phyloP scores from a whole-genome alignment of 208 protist species.

The Leishmania gerbilli region DNA sequence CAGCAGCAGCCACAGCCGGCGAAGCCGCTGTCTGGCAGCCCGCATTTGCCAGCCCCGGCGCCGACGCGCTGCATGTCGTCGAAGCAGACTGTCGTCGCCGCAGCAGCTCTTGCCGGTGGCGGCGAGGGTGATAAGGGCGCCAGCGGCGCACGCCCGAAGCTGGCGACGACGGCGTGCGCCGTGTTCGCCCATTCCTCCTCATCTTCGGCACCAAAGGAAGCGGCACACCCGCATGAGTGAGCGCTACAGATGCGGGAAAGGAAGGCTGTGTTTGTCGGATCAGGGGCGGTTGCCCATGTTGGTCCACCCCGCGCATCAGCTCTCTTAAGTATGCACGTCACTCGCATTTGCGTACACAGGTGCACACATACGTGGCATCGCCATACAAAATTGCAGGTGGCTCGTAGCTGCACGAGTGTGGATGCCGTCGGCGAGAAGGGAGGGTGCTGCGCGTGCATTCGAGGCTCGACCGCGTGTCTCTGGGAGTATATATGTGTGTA shows the following conservation, averaged over 20 bases:
- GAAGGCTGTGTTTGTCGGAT: neutral
- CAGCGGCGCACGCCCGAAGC: neutral
- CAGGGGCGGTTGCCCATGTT: neutral
- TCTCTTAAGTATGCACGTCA: neutral
- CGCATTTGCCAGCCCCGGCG: neutral
- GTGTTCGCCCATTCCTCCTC: conserved; percentile 10
- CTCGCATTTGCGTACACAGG: neutral
- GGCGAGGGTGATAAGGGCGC: conserved; percentile 1
- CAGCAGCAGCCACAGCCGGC: neutral
- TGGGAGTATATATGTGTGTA: neutral
- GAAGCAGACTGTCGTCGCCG: conserved; percentile 7
- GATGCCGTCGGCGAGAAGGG: neutral
- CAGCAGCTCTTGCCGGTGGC: neutral
- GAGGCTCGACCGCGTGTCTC: neutral
- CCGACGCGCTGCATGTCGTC: neutral
- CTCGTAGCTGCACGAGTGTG: neutral
- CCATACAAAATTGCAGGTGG: neutral
- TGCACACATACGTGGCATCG: neutral
- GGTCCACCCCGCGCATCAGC: too few relatives aligned
- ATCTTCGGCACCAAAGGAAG: conserved; percentile 13
- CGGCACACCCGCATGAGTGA: conserved; percentile 17
- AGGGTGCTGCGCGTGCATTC: neutral
- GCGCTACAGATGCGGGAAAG: too few relatives aligned
- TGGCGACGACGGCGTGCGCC: conserved; percentile 17
- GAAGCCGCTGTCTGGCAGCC: conserved; percentile 6